Evolutionary conservation across 2,329 filamentous ascomycete genomes (phyloP).

Genomic region (Xylariaceae sp.): DNA sequence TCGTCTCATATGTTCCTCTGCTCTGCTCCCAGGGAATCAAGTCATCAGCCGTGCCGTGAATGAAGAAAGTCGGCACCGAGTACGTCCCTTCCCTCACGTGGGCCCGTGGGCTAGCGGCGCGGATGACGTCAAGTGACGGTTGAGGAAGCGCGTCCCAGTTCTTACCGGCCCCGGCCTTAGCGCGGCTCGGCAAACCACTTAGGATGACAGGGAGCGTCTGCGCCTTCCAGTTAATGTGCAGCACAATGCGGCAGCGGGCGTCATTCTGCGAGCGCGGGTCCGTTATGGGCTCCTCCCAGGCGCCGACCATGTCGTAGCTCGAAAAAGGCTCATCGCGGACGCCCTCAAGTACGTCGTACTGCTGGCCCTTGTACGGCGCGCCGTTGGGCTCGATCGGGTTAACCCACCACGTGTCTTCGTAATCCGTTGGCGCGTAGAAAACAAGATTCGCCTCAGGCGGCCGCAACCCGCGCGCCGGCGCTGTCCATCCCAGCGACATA

Average conservation of each 20-base stretch:
- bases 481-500: constrained; percentile 39
- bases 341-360: constrained; percentile 27
- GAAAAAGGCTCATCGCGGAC: constrained; percentile 24
- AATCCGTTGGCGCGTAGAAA: constrained; percentile 40
- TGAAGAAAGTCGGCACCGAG: constrained; percentile 31
- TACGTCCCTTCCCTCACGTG: constrained; percentile 32
- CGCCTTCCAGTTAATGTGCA: constrained; percentile 42
- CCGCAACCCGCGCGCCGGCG: constrained; percentile 22
- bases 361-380: not conserved
- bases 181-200: constrained; percentile 22
- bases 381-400: not conserved
- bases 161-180: constrained; percentile 1
- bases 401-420: constrained; percentile 17
- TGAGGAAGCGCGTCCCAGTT: constrained; percentile 1
- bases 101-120: constrained; percentile 27
- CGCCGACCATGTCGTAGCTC: not conserved
- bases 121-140: constrained; percentile 16
- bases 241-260: constrained; percentile 33
- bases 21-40: constrained; percentile 31
- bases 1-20: not conserved
- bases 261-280: constrained; percentile 21
- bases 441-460: constrained; percentile 41
- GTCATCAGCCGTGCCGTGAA: constrained; percentile 31
- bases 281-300: constrained; percentile 21
- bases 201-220: constrained; percentile 35